Conservation (phyloP, 257 asterid genomes). For the Apocynum venetum region DNA sequence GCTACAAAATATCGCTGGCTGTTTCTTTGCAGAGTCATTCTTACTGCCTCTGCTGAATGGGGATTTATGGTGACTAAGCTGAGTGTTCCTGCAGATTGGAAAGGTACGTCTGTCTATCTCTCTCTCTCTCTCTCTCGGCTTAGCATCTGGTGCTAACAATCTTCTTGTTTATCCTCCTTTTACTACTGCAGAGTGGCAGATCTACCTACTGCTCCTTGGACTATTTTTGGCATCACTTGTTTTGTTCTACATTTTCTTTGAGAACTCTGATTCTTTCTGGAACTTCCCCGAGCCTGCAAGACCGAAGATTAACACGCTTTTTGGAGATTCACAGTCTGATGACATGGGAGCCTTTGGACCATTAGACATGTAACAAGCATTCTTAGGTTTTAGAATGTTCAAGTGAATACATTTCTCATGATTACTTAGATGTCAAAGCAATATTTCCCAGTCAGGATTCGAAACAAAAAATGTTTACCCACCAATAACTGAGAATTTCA, state of each 20-base stretch:
- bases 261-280: constrained; percentile 92
- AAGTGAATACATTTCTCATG: not conserved
- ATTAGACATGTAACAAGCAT: constrained; percentile 28
- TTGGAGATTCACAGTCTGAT: constrained; percentile 44
- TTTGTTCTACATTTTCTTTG: constrained; percentile 72
- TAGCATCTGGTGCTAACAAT: not conserved
- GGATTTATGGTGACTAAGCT: constrained; percentile 79
- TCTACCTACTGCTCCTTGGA: constrained; percentile 72
- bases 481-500: no score
- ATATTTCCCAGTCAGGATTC: no score
- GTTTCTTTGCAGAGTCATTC: constrained; percentile 57
- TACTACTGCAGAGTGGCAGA: constrained; percentile 83
- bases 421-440: no score
- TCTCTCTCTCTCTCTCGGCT: not conserved
- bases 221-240: constrained; percentile 74
- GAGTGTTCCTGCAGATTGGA: constrained; percentile 91
- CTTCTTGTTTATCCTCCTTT: not conserved
- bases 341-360: constrained; percentile 59
- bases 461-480: no score
- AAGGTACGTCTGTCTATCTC: constrained; percentile 48
- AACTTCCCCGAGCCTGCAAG: constrained; percentile 70
- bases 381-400: not conserved
- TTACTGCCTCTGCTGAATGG: constrained; percentile 82
- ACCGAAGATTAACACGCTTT: constrained; percentile 37
- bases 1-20: not conserved